Evolutionary conservation across 331 rosid species (phyloP).

Genomic region (Prunus yedoensis): DNA sequence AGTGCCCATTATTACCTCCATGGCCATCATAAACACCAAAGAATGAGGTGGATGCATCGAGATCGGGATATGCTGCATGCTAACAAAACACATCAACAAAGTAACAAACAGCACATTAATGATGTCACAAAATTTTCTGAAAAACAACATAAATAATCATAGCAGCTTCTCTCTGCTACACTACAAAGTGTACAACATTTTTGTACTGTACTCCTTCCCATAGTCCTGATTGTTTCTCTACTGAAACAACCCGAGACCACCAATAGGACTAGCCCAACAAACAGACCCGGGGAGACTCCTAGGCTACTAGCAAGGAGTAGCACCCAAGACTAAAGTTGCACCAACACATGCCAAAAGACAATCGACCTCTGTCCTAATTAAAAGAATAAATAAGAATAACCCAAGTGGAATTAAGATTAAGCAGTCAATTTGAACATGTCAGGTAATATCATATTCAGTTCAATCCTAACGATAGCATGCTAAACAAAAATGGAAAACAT

Average conservation of each 20-base stretch:
- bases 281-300: not conserved
- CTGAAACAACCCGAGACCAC: not conserved
- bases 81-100: constrained; percentile 34
- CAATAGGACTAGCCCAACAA: not conserved
- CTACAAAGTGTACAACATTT: not conserved
- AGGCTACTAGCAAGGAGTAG: not conserved
- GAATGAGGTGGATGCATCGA: constrained; percentile 81
- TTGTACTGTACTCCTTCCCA: not conserved
- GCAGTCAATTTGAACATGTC: not conserved
- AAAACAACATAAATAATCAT: not conserved
- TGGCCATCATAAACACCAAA: constrained; percentile 99
- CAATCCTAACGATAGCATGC: constrained; percentile 1
- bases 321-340: not conserved
- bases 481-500: not conserved
- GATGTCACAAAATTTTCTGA: not conserved
- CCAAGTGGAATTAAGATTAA: not conserved
- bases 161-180: not conserved
- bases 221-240: constrained; percentile 5
- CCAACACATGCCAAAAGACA: not conserved
- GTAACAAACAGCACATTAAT: constrained; percentile 19
- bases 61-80: constrained; percentile 94
- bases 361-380: constrained; percentile 1
- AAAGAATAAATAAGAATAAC: not conserved
- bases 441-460: not conserved
- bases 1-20: constrained; percentile 73